A percentile compares a stretch with the other conserved stretches of the same genome.
phyloP scores from a whole-genome alignment of 345 rosid species.

The Brassica cretica region DNA sequence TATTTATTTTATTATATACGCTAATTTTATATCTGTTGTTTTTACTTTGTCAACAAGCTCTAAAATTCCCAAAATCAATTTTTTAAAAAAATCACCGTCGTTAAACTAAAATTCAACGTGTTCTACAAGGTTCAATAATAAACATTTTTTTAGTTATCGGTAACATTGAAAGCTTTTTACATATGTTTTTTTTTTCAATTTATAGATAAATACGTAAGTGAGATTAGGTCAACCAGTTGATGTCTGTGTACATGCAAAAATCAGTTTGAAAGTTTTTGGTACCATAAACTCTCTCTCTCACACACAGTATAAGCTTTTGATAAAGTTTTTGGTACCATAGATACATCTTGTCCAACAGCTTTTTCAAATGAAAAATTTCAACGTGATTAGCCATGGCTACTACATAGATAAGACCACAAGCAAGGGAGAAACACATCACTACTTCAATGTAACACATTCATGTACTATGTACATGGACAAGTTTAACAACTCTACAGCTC shows the following conservation, averaged over 20 bases:
- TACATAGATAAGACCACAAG: not conserved
- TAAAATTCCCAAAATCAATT: not conserved
- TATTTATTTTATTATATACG: not conserved
- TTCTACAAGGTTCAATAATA: not conserved
- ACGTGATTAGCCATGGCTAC: no score
- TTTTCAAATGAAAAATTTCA: no score
- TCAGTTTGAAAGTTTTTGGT: no score
- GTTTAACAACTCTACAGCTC: not conserved
- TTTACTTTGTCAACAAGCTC: constrained; percentile 5
- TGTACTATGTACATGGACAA: not conserved
- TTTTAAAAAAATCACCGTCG: not conserved
- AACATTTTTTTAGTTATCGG: not conserved
- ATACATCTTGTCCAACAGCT: no score
- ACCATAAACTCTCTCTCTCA: no score
- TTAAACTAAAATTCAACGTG: not conserved
- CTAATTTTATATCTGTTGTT: not conserved
- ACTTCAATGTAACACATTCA: not conserved
- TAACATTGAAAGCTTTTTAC: not conserved
- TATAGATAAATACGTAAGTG: no score
- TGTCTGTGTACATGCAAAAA: not conserved
- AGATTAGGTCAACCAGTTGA: no score
- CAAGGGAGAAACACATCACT: not conserved
- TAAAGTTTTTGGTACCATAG: no score
- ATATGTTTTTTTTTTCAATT: not conserved
- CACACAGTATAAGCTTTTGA: no score